These are phyloP conservation scores for Trichoderma guizhouense DNA, from an alignment of 2,329 filamentous ascomycete species.

Conservation along the genomic window DNA sequence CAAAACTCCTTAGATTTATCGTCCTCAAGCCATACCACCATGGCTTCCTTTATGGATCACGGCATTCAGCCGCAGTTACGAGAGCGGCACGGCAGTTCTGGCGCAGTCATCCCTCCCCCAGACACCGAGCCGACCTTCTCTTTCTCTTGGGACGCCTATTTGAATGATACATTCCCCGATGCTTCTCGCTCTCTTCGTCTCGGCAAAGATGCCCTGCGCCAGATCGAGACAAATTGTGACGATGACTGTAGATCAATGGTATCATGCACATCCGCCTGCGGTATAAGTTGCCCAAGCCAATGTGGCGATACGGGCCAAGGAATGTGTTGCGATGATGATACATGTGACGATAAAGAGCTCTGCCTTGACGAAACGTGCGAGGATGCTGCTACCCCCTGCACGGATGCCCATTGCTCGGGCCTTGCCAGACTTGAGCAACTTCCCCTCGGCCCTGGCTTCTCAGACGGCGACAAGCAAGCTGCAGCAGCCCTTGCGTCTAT, in stretches of 20 bases:
- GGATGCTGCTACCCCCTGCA: slow-evolving; percentile 35
- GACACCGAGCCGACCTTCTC: slow-evolving; percentile 14
- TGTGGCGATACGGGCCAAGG: slow-evolving; percentile 33
- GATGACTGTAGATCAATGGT: slow-evolving; percentile 32
- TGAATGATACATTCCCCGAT: slow-evolving; percentile 17
- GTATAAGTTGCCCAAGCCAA: slow-evolving; percentile 33
- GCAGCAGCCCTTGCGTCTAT: slow-evolving; percentile 33
- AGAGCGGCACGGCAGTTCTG: not conserved
- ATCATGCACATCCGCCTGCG: slow-evolving; percentile 37
- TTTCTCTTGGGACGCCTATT: slow-evolving; percentile 22
- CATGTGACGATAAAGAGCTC: slow-evolving; percentile 28
- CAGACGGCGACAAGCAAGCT: slow-evolving; percentile 27
- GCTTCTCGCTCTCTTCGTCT: not conserved
- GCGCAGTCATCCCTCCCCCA: not conserved
- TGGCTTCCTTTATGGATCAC: not conserved
- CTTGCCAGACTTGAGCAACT: not conserved
- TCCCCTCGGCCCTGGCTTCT: slow-evolving; percentile 13
- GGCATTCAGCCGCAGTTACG: not conserved
- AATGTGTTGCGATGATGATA: slow-evolving; percentile 37
- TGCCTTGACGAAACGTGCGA: slow-evolving; percentile 35
- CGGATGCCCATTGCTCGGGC: slow-evolving; percentile 32
- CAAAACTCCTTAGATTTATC: not conserved
- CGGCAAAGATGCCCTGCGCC: not conserved
- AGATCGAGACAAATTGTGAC: slow-evolving; percentile 17
- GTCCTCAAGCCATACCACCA: not conserved